Base-by-base conservation (phyloP, 2,329 filamentous ascomycete genomes). In the Incumbomyces delicatus region DNA sequence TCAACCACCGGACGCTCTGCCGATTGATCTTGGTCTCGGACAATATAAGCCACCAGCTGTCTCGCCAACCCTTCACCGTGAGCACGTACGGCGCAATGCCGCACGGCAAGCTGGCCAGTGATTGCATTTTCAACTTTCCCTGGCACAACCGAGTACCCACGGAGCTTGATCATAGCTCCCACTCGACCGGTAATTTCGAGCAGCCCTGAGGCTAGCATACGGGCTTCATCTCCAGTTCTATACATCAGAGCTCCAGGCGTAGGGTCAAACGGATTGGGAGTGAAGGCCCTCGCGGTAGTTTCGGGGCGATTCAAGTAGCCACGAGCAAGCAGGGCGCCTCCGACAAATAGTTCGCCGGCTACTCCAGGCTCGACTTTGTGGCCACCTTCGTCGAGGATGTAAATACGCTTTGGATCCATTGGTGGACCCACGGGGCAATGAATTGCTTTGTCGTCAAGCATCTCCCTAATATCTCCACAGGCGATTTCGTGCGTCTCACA, bases 401-500 rank as follows among this genome's bases (percentile, higher is more conserved):
- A 87, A 1, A 78, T 80, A 53, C 84, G 76, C 49, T 80, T 70
- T 0, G 76, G 77, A 60, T 85, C 76, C 47, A 88, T 63, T 0
- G 83, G 81, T 1, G 75, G 79, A 0, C 85, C 85, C 11, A 89
- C 84, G 0, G 85, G 83, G 53, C 84, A 87, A 52, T 86, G 84
- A 1, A 74, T 69, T 1, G 76, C 69, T 38, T 83, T 74, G n/a
- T 73, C 69, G 43, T 81, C 65, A 29, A 86, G 63, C 62, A 87
- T 84, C 1, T 78, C 74, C 47, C 73, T 70, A 53, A 89, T 82
- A 56, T 88, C 84, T 34, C 85, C 85, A 53, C 81, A 87, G 1
- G 85, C 83, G 50, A 86, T 80, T 63, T 88, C 84, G 53, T 88
- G 84, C 0, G 85, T 89, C 62, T 90, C 85, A 58, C 84, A 87